Base-by-base conservation (phyloP, 2,329 filamentous ascomycete genomes). In the Botryotinia narcissicola region DNA sequence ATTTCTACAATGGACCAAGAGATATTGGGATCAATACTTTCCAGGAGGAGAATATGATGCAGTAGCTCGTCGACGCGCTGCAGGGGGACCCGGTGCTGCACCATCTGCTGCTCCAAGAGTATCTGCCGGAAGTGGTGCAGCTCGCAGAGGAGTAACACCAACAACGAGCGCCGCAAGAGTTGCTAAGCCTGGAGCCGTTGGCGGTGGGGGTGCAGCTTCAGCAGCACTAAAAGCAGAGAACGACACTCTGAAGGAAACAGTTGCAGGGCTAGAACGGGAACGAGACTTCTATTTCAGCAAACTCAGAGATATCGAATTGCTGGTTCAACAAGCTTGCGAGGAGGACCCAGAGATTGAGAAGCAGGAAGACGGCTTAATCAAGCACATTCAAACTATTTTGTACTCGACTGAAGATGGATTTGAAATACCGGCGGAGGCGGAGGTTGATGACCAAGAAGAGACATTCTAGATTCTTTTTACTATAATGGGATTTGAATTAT, bases 241-340 rank as follows among this genome's bases (percentile, higher is more conserved):
- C 81, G 88, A 88, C 60, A 93, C 92, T 42, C 87, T 98, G 78
- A 97, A 97, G 87, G 95, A 98, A 85, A 97, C 94, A 0, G 95
- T 99, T n/a, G 87, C 90, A 20, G 96, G 96, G 1, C 87, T 99
- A 60, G 96, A 99, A 87, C 92, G 96, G 79, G 96, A 99, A 86
- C 89, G 96, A 68, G 96, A 99, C 83, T 99, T 99, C 83, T 99
- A 99, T 87, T 99, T 99, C 84, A 97, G 93, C 88, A 99, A 99
- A 87, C 88, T 99, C 77, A 89, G 96, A 74, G 96, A 99, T 82
- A 99, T 99, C 79, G 96, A 99, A 85, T 86, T 99, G 77, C 86
- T 99, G 79, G 89, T 99, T 72, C 96, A 99, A 85, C 92, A 93
- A 80, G 94, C 95, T 18, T 92, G 97, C 80, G 96, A 99, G 79